Percentiles rank a stretch among this genome's conserved stretches.
phyloP scores from a whole-genome alignment of 129 eudicot species.

The Helichrysum umbraculigerum region DNA sequence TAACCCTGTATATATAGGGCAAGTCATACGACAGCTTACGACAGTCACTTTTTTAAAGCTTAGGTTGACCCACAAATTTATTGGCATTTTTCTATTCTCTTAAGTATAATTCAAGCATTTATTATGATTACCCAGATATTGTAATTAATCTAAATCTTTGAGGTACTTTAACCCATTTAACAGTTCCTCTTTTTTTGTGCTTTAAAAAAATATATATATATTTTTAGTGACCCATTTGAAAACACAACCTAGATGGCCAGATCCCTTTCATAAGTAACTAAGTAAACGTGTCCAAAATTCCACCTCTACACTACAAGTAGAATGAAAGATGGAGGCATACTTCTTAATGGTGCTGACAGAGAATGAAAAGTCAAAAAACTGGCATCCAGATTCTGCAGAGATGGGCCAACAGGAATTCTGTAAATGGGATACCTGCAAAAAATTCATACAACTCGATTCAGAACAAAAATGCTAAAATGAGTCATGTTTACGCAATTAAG shows the following conservation, averaged over 20 bases:
- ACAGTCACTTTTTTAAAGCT: not conserved
- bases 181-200: not conserved
- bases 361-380: slow-evolving; percentile 93
- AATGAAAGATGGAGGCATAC: slow-evolving; percentile 8
- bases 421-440: slow-evolving; percentile 89
- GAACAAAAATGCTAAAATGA: not conserved
- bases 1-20: not conserved
- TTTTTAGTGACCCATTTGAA: not conserved
- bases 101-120: not conserved
- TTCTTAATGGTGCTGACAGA: slow-evolving; percentile 38
- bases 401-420: slow-evolving; percentile 85
- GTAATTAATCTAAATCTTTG: not conserved
- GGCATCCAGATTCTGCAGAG: slow-evolving; percentile 85
- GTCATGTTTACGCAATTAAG: not conserved
- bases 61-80: not conserved
- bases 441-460: not conserved
- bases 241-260: not conserved
- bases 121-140: not conserved
- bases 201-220: too few species aligned
- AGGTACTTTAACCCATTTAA: not conserved
- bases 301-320: too few species aligned
- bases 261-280: not conserved
- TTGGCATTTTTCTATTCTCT: too few species aligned
- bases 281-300: too few species aligned
- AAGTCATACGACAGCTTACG: not conserved